Evolutionary conservation across 2,329 filamentous ascomycete genomes (phyloP).

Genomic region (Erysiphe pulchra): DNA sequence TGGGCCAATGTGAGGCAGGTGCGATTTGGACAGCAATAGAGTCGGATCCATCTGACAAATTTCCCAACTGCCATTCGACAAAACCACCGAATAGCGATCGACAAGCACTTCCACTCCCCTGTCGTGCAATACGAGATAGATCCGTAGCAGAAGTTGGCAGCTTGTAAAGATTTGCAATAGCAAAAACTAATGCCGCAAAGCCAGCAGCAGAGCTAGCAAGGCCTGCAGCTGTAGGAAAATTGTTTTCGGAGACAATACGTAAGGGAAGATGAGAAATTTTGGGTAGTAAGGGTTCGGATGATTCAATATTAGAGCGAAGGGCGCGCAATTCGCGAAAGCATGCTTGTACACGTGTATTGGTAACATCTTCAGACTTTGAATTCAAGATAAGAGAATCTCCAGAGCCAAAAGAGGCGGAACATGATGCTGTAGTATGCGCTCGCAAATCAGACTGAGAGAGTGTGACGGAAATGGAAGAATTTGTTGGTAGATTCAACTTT

Average conservation of each 20-base stretch:
- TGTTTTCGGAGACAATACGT: conserved; percentile 84
- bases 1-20: conserved; percentile 73
- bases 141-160: conserved; percentile 59
- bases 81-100: conserved; percentile 85
- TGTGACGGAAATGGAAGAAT: conserved; percentile 90
- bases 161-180: conserved; percentile 77
- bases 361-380: conserved; percentile 56
- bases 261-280: conserved; percentile 56
- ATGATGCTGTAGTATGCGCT: conserved; percentile 86
- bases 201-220: conserved; percentile 49
- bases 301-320: conserved; percentile 53
- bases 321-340: conserved; percentile 71
- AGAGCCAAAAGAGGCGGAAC: conserved; percentile 42
- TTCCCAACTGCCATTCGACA: conserved; percentile 76
- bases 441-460: conserved; percentile 83
- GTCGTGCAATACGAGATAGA: conserved; percentile 68
- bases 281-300: conserved; percentile 44
- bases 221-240: conserved; percentile 93
- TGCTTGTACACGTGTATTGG: conserved; percentile 73
- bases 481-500: conserved; percentile 87
- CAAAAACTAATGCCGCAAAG: conserved; percentile 48
- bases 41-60: conserved; percentile 53
- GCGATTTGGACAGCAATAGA: conserved; percentile 75
- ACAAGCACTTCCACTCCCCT: conserved; percentile 87
- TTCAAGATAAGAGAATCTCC: conserved; percentile 65